Conservation (phyloP, 208 protist genomes). For the Willaertia magna region DNA sequence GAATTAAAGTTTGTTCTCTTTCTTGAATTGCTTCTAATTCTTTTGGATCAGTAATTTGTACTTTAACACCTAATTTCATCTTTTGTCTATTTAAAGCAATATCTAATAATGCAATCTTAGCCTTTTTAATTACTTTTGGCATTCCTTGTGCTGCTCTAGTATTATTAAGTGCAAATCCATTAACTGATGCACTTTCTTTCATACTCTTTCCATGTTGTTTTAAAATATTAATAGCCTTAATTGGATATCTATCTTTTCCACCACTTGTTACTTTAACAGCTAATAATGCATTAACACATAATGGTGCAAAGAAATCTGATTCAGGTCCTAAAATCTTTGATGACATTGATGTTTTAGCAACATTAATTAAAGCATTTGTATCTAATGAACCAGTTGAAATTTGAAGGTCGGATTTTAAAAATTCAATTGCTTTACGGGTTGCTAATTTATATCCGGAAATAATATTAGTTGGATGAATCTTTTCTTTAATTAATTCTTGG, state of each 20-base stretch:
- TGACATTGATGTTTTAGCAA: constrained; percentile 96
- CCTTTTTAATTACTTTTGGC: constrained; percentile 80
- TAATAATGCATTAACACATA: constrained; percentile 5
- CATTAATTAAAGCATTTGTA: constrained; percentile 85
- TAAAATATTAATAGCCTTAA: constrained; percentile 93
- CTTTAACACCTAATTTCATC: constrained; percentile 91
- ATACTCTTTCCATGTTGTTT: constrained; percentile 91
- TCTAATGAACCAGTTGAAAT: constrained; percentile 66
- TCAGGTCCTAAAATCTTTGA: constrained; percentile 95
- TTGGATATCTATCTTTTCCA: constrained; percentile 76
- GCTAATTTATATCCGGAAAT: constrained; percentile 97
- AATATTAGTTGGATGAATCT: constrained; percentile 97
- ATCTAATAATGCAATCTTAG: constrained; percentile 97
- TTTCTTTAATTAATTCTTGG: constrained; percentile 85
- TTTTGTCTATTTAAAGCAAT: constrained; percentile 92
- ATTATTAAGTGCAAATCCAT: constrained; percentile 91
- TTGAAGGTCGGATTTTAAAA: constrained; percentile 75
- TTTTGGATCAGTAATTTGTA: constrained; percentile 88
- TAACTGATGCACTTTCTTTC: constrained; percentile 72
- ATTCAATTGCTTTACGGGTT: constrained; percentile 80
- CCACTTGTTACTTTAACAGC: background rate
- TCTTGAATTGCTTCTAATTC: constrained; percentile 91
- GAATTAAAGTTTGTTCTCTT: constrained; percentile 90
- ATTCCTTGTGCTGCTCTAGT: constrained; percentile 92
- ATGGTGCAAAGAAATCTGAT: constrained; percentile 89